Evolutionary conservation across 768 basidiomycete genomes (phyloP), one percentile per base, ranked within the genome.

Genomic region (Mycena capillaripes): DNA sequence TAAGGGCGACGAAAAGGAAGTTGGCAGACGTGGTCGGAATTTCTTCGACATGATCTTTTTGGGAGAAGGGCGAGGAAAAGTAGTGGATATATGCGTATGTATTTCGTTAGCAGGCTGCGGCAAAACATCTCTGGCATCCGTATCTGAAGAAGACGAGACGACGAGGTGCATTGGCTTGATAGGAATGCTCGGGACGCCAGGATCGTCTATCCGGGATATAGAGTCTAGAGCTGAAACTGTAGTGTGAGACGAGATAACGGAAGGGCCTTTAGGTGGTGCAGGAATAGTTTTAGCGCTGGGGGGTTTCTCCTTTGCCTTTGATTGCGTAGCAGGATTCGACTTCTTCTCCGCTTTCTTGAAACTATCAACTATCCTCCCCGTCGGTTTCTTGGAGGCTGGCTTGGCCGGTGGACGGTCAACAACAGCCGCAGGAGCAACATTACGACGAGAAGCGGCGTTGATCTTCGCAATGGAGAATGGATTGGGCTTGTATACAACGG

Each of bases 381-480:
- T 61, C 12, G 10, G 59, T 67, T 50, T 34, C 38, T 57, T 71
- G 30, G 42, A 40, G 14, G 30, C 48, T 9, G 25, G 34, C 46
- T 46, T 32, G 46, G 52, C 29, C 9, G 29, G 19, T 21, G 44
- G 27, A 55, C 64, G 42, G 38, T 46, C 53, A 21, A 56, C 9
- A 25, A 50, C 21, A 57, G 66, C 46, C 6, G 36, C 9, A 42
- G 68, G 19, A 32, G 40, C 29, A 61, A 29, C 46, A 12, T 48
- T 58, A 40, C 79, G 61, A 16, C 93, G 88, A 38, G 85, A 84
- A 0, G 89, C 88, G 50, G 94, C 94, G 73, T 95, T 95, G 34
- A 93, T 90, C 76, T 90, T 92, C 4, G 94, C 94, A 66, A 95
- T 94, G 66, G 88, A 89, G 87, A 93, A 95, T 0, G 94, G 94